A percentile compares a stretch with the other conserved stretches of the same genome.
phyloP scores from a whole-genome alignment of 2,329 filamentous ascomycete genomes.

The Podosphaera xanthii region DNA sequence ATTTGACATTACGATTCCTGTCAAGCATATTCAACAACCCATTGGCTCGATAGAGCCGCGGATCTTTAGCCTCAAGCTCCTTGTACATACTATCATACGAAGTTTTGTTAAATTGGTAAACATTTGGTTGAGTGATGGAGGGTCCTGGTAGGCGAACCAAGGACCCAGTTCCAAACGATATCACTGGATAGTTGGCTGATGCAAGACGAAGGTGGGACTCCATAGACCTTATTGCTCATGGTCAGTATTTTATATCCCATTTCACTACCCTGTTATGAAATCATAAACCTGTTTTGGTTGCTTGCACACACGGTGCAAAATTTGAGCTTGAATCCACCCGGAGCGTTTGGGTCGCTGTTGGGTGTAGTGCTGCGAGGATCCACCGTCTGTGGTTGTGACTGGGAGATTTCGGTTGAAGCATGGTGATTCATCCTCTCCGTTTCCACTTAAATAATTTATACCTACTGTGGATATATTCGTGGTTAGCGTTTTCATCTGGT shows the following conservation, averaged over 20 bases:
- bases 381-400: constrained; percentile 5
- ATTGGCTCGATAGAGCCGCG: constrained; percentile 70
- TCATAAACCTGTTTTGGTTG: constrained; percentile 69
- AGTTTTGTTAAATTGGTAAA: constrained; percentile 94
- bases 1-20: constrained; percentile 78
- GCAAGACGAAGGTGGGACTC: constrained; percentile 92
- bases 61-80: constrained; percentile 69
- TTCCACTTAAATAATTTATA: neutral
- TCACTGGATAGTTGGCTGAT: constrained; percentile 72
- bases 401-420: neutral
- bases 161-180: constrained; percentile 91
- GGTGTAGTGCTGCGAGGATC: constrained; percentile 5
- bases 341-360: constrained; percentile 10
- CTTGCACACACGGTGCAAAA: constrained; percentile 98
- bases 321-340: constrained; percentile 57
- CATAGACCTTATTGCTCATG: constrained; percentile 41
- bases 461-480: neutral
- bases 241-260: neutral
- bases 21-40: constrained; percentile 91
- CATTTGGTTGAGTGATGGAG: constrained; percentile 78
- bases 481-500: neutral
- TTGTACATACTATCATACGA: constrained; percentile 90
- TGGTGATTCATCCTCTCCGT: neutral
- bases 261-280: neutral
- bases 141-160: constrained; percentile 84